These are phyloP conservation scores for Lactarius vividus DNA, from an alignment of 768 basidiomycete species.

Conservation along the genomic window DNA sequence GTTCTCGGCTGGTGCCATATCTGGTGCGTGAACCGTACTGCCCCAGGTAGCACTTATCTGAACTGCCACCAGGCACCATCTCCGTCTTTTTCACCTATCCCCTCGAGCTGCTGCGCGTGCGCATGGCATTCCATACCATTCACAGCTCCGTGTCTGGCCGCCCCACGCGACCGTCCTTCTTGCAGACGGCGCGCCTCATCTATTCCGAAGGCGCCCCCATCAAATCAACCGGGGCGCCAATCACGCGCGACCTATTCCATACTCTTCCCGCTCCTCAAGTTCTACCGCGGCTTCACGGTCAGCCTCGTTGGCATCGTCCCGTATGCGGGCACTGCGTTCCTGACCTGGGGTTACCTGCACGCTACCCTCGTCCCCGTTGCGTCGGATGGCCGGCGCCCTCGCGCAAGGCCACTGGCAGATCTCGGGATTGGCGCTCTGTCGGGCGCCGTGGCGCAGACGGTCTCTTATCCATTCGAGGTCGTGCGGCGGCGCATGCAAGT, in stretches of 20 bases:
- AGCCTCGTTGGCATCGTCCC: constrained; percentile 91
- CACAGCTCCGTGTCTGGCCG: constrained; percentile 22
- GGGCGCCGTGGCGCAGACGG: constrained; percentile 82
- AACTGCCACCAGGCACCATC: constrained; percentile 54
- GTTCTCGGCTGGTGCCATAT: constrained; percentile 83
- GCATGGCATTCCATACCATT: constrained; percentile 84
- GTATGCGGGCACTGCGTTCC: constrained; percentile 93
- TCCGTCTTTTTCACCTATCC: constrained; percentile 95
- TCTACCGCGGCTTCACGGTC: constrained; percentile 97
- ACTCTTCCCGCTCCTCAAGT: constrained; percentile 79
- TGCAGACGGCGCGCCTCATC: constrained; percentile 57
- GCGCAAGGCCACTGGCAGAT: constrained; percentile 54
- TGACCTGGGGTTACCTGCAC: constrained; percentile 82
- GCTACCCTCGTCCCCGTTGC: constrained; percentile 53
- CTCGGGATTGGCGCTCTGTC: constrained; percentile 82
- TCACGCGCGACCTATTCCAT: constrained; percentile 42
- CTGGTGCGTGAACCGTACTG: constrained; percentile 52
- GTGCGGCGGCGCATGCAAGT: constrained; percentile 93
- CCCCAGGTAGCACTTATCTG: background rate
- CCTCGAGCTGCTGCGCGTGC: constrained; percentile 90
- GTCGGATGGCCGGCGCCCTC: constrained; percentile 30
- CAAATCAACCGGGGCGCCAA: constrained; percentile 26
- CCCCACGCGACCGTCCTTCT: constrained; percentile 45
- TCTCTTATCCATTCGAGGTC: constrained; percentile 93
- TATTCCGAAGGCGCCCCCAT: constrained; percentile 58